A percentile compares a stretch with the other conserved stretches of the same genome.
phyloP scores from a whole-genome alignment of 1,284 basidiomycete species.

The Anthracocystis panici-leucophaei region DNA sequence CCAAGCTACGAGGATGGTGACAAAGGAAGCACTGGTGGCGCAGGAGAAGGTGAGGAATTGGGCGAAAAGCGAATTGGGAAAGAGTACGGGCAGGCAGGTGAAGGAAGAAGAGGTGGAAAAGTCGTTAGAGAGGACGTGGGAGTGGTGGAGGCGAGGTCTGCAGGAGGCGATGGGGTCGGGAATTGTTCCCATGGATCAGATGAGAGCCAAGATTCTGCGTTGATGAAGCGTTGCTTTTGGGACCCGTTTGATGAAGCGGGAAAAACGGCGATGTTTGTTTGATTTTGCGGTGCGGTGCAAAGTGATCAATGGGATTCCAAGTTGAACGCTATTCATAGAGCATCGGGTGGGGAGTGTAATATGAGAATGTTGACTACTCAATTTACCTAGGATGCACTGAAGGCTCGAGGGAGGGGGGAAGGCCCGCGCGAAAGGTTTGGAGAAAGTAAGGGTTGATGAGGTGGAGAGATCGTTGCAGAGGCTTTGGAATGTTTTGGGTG shows the following conservation, averaged over 20 bases:
- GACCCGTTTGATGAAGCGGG: no score
- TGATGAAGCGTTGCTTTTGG: background rate
- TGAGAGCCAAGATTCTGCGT: constrained; percentile 19
- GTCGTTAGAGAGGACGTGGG: constrained; percentile 4
- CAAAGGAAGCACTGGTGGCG: background rate
- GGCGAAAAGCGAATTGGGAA: background rate
- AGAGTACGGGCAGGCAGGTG: background rate
- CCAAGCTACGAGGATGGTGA: background rate
- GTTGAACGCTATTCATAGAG: background rate
- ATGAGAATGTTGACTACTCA: no score
- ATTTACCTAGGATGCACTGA: background rate
- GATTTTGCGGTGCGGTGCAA: no score
- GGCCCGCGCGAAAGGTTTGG: background rate
- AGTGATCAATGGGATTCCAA: background rate
- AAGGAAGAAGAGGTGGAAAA: background rate
- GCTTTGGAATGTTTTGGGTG: background rate
- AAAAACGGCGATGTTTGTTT: no score
- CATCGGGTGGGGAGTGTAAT: no score
- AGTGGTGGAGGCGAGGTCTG: background rate
- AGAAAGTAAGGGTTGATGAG: background rate
- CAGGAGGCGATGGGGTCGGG: background rate
- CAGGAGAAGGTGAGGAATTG: background rate
- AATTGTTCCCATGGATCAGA: background rate
- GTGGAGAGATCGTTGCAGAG: background rate
- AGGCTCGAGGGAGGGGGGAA: background rate